These are phyloP conservation scores for Geotrichum bryndzae DNA, from an alignment of 1,139 yeast genomes.

Conservation along the genomic window DNA sequence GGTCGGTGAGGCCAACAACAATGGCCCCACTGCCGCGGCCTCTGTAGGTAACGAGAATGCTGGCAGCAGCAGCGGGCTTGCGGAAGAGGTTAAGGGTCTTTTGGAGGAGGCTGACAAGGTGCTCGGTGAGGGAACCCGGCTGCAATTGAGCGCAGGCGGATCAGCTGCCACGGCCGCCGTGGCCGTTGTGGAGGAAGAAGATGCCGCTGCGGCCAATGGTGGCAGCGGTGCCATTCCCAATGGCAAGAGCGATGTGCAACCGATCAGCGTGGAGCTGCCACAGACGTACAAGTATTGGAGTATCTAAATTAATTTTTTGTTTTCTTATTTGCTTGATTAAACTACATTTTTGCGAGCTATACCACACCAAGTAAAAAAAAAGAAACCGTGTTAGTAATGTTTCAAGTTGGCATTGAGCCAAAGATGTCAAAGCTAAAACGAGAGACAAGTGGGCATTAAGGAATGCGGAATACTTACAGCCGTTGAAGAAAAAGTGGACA, in stretches of 20 bases:
- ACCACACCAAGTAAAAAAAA: neutral
- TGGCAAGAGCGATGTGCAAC: conserved; percentile 40
- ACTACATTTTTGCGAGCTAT: conserved; percentile 67
- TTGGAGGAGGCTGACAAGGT: conserved; percentile 26
- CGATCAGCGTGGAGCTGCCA: conserved; percentile 73
- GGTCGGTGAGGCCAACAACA: conserved; percentile 13
- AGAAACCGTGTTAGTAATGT: neutral
- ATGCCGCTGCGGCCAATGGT: conserved; percentile 2
- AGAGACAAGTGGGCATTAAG: too few relatives aligned
- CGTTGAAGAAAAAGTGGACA: conserved; percentile 81
- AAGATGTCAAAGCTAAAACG: too few relatives aligned
- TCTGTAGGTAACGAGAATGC: conserved; percentile 19
- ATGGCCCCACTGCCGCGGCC: conserved; percentile 6
- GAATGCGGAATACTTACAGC: conserved; percentile 29
- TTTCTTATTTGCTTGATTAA: conserved; percentile 25
- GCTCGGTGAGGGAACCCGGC: conserved; percentile 21
- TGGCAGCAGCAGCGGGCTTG: neutral
- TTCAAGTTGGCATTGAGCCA: too few relatives aligned
- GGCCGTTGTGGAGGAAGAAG: conserved; percentile 18
- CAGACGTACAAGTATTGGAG: conserved; percentile 84
- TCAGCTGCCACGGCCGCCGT: conserved; percentile 13
- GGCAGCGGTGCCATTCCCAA: conserved; percentile 1
- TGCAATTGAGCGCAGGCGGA: conserved; percentile 17
- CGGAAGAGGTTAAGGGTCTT: neutral
- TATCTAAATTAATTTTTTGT: conserved; percentile 32